These are phyloP conservation scores for Crithidia acanthocephali DNA, from an alignment of 208 protist genomes.

Conservation along the genomic window DNA sequence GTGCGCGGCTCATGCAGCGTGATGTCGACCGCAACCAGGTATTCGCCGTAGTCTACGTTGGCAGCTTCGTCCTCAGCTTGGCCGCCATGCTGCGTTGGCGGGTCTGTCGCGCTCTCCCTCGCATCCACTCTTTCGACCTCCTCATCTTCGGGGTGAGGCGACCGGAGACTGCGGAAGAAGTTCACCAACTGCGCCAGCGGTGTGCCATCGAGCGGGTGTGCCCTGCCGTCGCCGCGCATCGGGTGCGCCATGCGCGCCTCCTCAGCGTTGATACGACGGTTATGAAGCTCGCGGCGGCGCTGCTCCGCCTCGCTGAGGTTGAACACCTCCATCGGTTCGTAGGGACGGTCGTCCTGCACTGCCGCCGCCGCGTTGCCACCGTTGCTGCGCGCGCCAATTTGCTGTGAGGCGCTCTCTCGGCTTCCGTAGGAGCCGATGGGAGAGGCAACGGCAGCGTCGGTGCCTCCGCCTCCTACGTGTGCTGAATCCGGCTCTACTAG, in stretches of 20 bases:
- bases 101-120: background rate
- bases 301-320: constrained; percentile 18
- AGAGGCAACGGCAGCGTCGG: background rate
- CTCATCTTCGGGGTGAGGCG: background rate
- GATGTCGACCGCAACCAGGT: constrained; percentile 8
- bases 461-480: too few species aligned
- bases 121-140: background rate
- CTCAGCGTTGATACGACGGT: constrained; percentile 9
- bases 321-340: constrained; percentile 5
- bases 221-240: background rate
- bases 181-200: constrained; percentile 2
- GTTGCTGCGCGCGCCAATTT: background rate
- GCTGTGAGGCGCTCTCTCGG: background rate
- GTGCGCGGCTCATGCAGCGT: background rate
- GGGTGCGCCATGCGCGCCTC: constrained; percentile 7
- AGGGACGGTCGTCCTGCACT: background rate
- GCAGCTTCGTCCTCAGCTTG: background rate
- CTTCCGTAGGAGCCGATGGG: background rate
- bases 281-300: constrained; percentile 14
- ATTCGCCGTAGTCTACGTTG: background rate
- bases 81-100: background rate
- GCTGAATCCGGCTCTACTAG: background rate
- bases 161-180: background rate
- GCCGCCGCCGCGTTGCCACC: background rate
- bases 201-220: constrained; percentile 14